phyloP scores from a whole-genome alignment of 352 stramenopile genomes.

The Aphanomyces invadans region DNA sequence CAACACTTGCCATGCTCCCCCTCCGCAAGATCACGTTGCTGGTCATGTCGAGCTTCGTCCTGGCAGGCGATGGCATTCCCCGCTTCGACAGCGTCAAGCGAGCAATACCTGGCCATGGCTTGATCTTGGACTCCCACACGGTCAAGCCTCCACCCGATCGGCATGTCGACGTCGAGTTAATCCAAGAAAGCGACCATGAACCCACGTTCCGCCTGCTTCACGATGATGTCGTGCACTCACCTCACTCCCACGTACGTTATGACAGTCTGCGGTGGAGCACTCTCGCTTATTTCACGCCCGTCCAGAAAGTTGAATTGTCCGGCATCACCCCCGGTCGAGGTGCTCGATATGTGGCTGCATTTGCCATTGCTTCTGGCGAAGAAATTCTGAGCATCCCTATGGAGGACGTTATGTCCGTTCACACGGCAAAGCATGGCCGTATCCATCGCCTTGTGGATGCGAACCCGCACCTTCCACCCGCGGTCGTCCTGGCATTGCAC shows the following conservation, averaged over 20 bases:
- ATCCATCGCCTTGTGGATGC: slow-evolving; percentile 7
- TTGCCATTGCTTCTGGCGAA: slow-evolving; percentile 9
- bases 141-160: neutral
- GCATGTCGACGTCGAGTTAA: neutral
- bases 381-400: slow-evolving; percentile 14
- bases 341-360: neutral
- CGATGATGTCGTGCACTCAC: slow-evolving; percentile 15
- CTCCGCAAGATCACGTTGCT: slow-evolving; percentile 2
- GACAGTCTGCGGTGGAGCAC: neutral
- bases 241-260: slow-evolving; percentile 6
- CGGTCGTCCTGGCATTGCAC: slow-evolving; percentile 17
- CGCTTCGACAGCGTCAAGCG: neutral
- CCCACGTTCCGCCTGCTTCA: neutral
- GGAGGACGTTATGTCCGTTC: slow-evolving; percentile 4
- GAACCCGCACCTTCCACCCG: slow-evolving; percentile 12
- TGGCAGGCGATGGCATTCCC: neutral
- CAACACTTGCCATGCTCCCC: neutral
- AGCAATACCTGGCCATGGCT: neutral
- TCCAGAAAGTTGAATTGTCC: slow-evolving; percentile 10
- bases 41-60: neutral
- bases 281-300: neutral
- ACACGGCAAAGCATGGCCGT: neutral
- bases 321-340: neutral
- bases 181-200: neutral
- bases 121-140: neutral